phyloP scores from a whole-genome alignment of 441 rosid genomes.

The Metrosideros polymorpha region DNA sequence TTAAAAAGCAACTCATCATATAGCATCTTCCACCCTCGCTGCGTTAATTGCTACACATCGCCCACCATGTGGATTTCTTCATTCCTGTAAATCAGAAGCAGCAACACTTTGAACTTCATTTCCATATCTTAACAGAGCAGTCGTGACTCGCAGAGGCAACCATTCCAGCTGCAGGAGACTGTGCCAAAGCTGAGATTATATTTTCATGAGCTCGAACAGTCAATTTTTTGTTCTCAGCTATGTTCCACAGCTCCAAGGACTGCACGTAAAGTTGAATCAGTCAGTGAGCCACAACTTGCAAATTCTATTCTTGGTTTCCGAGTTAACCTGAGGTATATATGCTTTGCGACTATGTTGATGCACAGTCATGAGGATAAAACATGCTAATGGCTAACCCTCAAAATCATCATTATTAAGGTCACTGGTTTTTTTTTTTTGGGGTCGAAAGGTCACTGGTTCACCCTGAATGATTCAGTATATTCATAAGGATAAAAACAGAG shows the following conservation, averaged over 20 bases:
- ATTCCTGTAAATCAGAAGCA: neutral
- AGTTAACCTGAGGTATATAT: neutral
- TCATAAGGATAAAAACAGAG: neutral
- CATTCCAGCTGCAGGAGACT: constrained; percentile 39
- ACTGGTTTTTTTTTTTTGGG: no score
- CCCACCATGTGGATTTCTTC: neutral
- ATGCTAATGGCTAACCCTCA: neutral
- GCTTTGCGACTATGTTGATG: neutral
- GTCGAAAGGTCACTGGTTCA: neutral
- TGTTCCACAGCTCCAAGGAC: constrained; percentile 63
- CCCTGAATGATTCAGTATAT: neutral
- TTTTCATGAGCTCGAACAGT: constrained; percentile 41
- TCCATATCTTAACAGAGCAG: constrained; percentile 56
- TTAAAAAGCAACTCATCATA: neutral
- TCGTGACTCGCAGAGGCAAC: constrained; percentile 72
- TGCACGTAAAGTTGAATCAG: constrained; percentile 11
- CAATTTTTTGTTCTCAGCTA: constrained; percentile 49
- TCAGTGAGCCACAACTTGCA: neutral
- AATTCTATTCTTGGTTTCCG: neutral
- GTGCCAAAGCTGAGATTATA: constrained; percentile 45
- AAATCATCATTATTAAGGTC: neutral
- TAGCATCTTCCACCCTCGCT: neutral
- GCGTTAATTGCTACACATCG: neutral
- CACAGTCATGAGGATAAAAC: neutral
- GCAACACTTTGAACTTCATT: constrained; percentile 13